phyloP scores from a whole-genome alignment of 2,329 filamentous ascomycete species.

The Colletotrichum tamarilloi region DNA sequence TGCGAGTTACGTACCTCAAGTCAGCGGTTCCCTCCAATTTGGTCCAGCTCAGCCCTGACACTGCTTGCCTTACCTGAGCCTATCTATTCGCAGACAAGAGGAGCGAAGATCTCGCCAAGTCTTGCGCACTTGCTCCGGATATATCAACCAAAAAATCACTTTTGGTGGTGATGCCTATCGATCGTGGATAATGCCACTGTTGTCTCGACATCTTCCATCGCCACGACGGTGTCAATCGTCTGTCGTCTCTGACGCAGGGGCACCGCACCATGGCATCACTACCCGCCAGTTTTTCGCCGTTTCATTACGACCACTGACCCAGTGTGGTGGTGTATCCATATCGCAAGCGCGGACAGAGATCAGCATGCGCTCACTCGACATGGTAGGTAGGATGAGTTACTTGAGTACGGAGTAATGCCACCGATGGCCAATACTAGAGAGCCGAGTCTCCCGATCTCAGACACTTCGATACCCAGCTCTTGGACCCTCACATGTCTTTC shows the following conservation, averaged over 20 bases:
- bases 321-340: neutral
- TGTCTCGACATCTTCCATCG: neutral
- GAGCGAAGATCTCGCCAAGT: neutral
- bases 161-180: no score
- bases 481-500: constrained; percentile 19
- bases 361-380: constrained; percentile 8
- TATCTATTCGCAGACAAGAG: neutral
- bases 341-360: constrained; percentile 22
- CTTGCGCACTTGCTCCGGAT: neutral
- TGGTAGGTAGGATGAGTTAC: neutral
- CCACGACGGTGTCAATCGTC: neutral
- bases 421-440: constrained; percentile 2
- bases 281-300: constrained; percentile 6
- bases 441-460: constrained; percentile 3
- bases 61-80: constrained; percentile 23
- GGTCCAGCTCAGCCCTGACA: constrained; percentile 20
- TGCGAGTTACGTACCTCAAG: constrained; percentile 5
- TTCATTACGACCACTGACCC: constrained; percentile 12
- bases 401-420: constrained; percentile 1
- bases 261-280: constrained; percentile 7
- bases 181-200: neutral
- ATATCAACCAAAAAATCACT: no score
- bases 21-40: constrained; percentile 3
- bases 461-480: constrained; percentile 10
- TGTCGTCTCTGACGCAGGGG: constrained; percentile 16